Percentiles rank a stretch among this genome's conserved stretches.
Evolutionary conservation across 805 yeast species (phyloP).

Genomic region (Saccharomycopsis amapae): DNA sequence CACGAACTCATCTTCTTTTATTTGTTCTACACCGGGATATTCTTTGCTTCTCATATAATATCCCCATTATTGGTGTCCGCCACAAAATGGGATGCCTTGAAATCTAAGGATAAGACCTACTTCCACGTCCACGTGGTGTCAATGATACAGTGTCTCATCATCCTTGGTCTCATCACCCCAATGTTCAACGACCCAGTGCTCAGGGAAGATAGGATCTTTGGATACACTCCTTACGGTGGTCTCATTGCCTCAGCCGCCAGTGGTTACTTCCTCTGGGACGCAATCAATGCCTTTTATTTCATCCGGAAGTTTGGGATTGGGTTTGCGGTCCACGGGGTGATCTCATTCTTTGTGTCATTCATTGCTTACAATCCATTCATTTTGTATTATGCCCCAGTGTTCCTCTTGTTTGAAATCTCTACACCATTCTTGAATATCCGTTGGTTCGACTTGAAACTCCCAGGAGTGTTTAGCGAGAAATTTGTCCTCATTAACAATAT

Average conservation of each 20-base stretch:
- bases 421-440: constrained; percentile 86
- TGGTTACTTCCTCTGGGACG: constrained; percentile 88
- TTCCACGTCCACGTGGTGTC: constrained; percentile 86
- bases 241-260: constrained; percentile 55
- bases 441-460: constrained; percentile 76
- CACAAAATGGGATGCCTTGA: constrained; percentile 24
- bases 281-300: constrained; percentile 52
- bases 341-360: constrained; percentile 67
- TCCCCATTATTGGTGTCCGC: constrained; percentile 24
- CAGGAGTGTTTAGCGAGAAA: constrained; percentile 48
- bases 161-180: constrained; percentile 52
- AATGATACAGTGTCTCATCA: constrained; percentile 68
- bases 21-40: constrained; percentile 28
- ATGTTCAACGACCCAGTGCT: constrained; percentile 50
- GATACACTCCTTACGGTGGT: constrained; percentile 63
- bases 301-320: constrained; percentile 56
- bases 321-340: constrained; percentile 68
- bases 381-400: constrained; percentile 70
- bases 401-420: constrained; percentile 74
- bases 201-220: constrained; percentile 44
- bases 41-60: constrained; percentile 22
- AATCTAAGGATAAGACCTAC: constrained; percentile 48
- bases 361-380: constrained; percentile 62
- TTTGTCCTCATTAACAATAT: constrained; percentile 58
- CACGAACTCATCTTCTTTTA: constrained; percentile 29